Base-by-base conservation (phyloP, 768 basidiomycete genomes). In the Mycena olivaceomarginata region DNA sequence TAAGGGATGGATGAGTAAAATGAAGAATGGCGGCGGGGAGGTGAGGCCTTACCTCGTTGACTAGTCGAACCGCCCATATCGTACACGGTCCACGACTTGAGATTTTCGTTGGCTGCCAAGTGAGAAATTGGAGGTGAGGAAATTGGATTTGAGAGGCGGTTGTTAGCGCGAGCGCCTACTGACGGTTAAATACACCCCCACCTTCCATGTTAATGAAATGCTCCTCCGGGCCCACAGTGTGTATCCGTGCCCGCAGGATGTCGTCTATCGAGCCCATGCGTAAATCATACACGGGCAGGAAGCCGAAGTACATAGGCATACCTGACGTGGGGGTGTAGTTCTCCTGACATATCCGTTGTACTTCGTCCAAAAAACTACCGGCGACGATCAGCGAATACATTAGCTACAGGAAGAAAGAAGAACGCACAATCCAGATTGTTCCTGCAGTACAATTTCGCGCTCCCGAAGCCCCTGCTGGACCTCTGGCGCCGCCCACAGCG, bases 141-240 rank as follows among this genome's bases (percentile, higher is more conserved):
- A 67, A 59, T n/a, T 46, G 22, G 39, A 56, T 40, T 11, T 56
- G 22, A 59, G 25, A 22, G 75, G 57, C 40, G 66, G 22, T 9
- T 15, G 13, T 66, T 67, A 39, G 53, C 56, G n/a, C 31, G 40
- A 70, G 25, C 18, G 48, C 51, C 4, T 53, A 25, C 59, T 11
- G 43, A 4, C 13, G 37, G 41, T 64, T 48, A 15, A 48, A 73
- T 70, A 72, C 75, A 79, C 79, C 57, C 89, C 39, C 82, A 22
- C 83, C 82, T 81, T 93, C 91, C 76, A 92, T 86, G 4, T 86
- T 81, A 65, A 94, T 89, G 10, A 85, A 86, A 76, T 94, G 92
- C 82, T 94, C 92, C 79, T 94, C 93, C 5, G 93, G 91, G 5
- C 93, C 93, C 51, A 91, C 84, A 0, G 94, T 94, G 63, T 90